A percentile compares a stretch with the other conserved stretches of the same genome.
These are phyloP conservation scores for Rheum nobile DNA, from an alignment of 148 eudicot species.

Conservation along the genomic window DNA sequence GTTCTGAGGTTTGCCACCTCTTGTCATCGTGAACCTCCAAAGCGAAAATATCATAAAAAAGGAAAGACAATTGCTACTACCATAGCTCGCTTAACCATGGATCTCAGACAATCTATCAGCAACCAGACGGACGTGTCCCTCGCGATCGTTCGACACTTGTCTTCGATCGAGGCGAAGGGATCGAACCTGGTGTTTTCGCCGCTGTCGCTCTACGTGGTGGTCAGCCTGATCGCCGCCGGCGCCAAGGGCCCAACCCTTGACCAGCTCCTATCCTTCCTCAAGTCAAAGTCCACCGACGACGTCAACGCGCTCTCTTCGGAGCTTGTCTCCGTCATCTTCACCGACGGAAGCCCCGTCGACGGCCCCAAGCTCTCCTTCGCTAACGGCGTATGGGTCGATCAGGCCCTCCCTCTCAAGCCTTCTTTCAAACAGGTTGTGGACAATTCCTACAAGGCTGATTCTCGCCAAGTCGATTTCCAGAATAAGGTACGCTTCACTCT, in stretches of 20 bases:
- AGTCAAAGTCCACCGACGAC: slow-evolving; percentile 37
- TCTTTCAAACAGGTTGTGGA: slow-evolving; percentile 43
- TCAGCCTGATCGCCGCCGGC: slow-evolving; percentile 65
- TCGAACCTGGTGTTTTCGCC: slow-evolving; percentile 70
- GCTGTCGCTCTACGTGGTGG: slow-evolving; percentile 49
- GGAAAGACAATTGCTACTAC: background rate
- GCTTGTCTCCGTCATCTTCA: slow-evolving; percentile 43
- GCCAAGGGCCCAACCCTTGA: slow-evolving; percentile 50
- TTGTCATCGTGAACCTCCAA: background rate
- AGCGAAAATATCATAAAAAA: background rate
- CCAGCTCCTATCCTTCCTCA: slow-evolving; percentile 53
- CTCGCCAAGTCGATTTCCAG: slow-evolving; percentile 61
- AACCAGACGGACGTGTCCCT: slow-evolving; percentile 58
- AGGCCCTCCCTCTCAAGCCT: slow-evolving; percentile 30
- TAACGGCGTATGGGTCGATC: slow-evolving; percentile 76
- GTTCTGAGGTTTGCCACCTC: no score
- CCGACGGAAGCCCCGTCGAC: slow-evolving; percentile 46
- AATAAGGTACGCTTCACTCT: slow-evolving; percentile 29
- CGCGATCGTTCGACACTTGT: slow-evolving; percentile 25
- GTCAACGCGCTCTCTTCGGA: slow-evolving; percentile 56
- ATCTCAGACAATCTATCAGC: slow-evolving; percentile 37
- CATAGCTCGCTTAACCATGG: slow-evolving; percentile 26
- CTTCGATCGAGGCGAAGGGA: slow-evolving; percentile 14
- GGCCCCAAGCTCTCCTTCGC: slow-evolving; percentile 61
- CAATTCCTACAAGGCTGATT: slow-evolving; percentile 41